phyloP scores from a whole-genome alignment of 2,329 filamentous ascomycete genomes.

The Fusarium sp. region DNA sequence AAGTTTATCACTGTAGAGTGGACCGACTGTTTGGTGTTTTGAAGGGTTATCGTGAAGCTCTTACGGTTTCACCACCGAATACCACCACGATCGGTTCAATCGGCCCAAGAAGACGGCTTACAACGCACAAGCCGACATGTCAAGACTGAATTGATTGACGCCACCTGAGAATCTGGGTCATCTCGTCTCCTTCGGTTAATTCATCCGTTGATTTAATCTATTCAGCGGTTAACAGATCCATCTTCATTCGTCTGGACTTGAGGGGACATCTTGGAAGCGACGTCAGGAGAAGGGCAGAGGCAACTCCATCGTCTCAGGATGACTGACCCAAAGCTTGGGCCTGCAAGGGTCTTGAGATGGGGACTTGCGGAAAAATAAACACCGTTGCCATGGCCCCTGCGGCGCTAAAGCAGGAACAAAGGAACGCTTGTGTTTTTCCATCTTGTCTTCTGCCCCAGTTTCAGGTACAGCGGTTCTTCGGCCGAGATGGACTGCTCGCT shows the following conservation, averaged over 20 bases:
- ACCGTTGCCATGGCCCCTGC: slow-evolving; percentile 1
- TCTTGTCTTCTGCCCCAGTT: slow-evolving; percentile 21
- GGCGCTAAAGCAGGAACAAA: slow-evolving; percentile 38
- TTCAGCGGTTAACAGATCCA: background rate
- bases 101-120: background rate
- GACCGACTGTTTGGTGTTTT: background rate
- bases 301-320: slow-evolving; percentile 5
- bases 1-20: background rate
- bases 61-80: background rate
- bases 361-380: slow-evolving; percentile 29
- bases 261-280: background rate
- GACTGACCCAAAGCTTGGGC: background rate
- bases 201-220: background rate
- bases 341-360: background rate
- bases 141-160: slow-evolving; percentile 3
- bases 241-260: background rate
- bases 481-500: slow-evolving; percentile 6
- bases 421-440: slow-evolving; percentile 17
- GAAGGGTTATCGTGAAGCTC: background rate
- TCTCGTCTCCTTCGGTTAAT: background rate
- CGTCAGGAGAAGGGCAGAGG: background rate
- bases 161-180: background rate
- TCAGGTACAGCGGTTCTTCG: slow-evolving; percentile 37
- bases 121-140: background rate
- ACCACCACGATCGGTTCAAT: background rate